These are phyloP conservation scores for Xylaria acuta DNA, from an alignment of 495 filamentous ascomycete genomes.

Conservation along the genomic window DNA sequence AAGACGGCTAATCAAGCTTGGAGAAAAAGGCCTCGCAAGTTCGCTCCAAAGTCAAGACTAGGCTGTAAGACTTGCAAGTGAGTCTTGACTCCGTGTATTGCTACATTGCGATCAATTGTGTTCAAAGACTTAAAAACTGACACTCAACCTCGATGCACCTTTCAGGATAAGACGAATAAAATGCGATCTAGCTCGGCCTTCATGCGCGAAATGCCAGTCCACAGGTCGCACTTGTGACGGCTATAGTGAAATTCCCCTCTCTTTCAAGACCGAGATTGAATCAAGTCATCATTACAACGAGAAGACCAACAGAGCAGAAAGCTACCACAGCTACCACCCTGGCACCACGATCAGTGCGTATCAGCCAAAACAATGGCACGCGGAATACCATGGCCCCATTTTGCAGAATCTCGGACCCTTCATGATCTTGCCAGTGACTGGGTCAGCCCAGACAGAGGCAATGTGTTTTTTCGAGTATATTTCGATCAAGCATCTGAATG, in stretches of 20 bases:
- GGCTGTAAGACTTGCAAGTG: constrained; percentile 50
- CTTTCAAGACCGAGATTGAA: neutral
- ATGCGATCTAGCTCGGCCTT: constrained; percentile 31
- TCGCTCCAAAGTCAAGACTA: constrained; percentile 44
- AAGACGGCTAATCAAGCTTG: constrained; percentile 33
- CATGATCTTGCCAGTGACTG: constrained; percentile 28
- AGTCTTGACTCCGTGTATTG: constrained; percentile 28
- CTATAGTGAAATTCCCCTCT: constrained; percentile 5
- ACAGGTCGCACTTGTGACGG: constrained; percentile 35
- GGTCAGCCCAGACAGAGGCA: constrained; percentile 32
- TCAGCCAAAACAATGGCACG: constrained; percentile 17
- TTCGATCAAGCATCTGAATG: constrained; percentile 42
- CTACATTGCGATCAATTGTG: constrained; percentile 20
- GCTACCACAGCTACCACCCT: neutral
- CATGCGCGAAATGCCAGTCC: constrained; percentile 32
- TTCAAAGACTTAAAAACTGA: constrained; percentile 15
- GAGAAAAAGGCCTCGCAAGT: constrained; percentile 44
- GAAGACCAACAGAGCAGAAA: neutral
- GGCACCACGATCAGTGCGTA: constrained; percentile 1
- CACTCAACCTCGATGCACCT: constrained; percentile 11
- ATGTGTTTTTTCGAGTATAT: constrained; percentile 41
- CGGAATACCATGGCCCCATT: neutral
- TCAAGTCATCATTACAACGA: constrained; percentile 6
- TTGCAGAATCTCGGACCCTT: constrained; percentile 24
- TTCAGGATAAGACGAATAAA: constrained; percentile 32